A percentile compares a stretch with the other conserved stretches of the same genome.
phyloP scores from a whole-genome alignment of 148 eudicot species.

The Rhododendron ovatum region DNA sequence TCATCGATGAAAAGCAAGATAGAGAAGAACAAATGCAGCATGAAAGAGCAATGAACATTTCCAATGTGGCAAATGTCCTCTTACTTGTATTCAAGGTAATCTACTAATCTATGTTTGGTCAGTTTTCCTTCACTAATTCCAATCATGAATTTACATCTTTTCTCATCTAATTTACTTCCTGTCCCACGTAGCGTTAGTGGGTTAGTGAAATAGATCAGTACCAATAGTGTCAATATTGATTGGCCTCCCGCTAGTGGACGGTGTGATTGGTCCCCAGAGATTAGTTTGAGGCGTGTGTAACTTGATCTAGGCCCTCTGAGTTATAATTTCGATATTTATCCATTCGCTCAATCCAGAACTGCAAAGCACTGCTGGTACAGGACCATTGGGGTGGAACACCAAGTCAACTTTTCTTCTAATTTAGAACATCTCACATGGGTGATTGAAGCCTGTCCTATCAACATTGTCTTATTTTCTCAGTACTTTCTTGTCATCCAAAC shows the following conservation, averaged over 20 bases:
- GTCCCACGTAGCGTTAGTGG: not conserved
- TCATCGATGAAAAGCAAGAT: slow-evolving; percentile 38
- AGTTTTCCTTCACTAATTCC: not conserved
- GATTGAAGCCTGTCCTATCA: not conserved
- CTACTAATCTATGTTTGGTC: slow-evolving; percentile 1
- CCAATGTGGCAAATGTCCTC: slow-evolving; percentile 53
- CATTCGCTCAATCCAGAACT: not conserved
- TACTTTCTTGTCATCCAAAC: not conserved
- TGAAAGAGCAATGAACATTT: slow-evolving; percentile 69
- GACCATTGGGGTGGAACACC: not conserved
- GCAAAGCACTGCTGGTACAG: not conserved
- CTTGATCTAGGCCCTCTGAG: not conserved
- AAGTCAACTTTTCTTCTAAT: not conserved
- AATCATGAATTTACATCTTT: not conserved
- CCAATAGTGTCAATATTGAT: not conserved
- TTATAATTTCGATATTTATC: not conserved
- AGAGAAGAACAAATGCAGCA: slow-evolving; percentile 45
- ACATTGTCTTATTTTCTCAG: not conserved
- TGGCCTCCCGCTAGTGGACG: not conserved
- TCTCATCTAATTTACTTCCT: not conserved
- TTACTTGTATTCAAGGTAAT: slow-evolving; percentile 63
- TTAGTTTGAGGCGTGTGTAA: not conserved
- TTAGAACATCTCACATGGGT: not conserved
- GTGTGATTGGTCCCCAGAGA: not conserved
- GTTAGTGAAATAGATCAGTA: not conserved